These are phyloP conservation scores for Suillus subaureus DNA, from an alignment of 768 basidiomycete genomes.

Conservation along the genomic window DNA sequence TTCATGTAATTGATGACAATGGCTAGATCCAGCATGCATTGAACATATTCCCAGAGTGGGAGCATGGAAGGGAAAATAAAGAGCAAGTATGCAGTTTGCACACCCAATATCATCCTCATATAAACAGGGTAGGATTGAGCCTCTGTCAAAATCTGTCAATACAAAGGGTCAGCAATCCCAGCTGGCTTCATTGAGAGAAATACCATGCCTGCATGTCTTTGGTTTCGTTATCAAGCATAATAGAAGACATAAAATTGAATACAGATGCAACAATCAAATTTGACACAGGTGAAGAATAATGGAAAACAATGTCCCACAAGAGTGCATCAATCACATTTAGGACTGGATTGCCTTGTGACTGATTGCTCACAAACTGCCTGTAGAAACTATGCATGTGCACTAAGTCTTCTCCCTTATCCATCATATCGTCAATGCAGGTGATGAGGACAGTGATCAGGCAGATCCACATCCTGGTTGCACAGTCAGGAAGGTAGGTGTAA, in stretches of 20 bases:
- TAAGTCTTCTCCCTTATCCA: conserved; percentile 15
- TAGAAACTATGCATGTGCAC: conserved; percentile 30
- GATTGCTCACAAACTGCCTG: conserved; percentile 24
- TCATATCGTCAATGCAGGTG: background rate
- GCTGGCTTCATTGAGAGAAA: too few species aligned
- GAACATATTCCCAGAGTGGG: conserved; percentile 31
- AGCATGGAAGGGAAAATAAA: conserved; percentile 34
- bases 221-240: too few species aligned
- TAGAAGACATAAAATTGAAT: too few species aligned
- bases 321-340: conserved; percentile 31
- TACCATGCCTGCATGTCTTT: too few species aligned
- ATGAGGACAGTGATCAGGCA: background rate
- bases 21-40: conserved; percentile 32
- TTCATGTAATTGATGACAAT: background rate
- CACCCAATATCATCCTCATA: conserved; percentile 23
- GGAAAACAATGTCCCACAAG: too few species aligned
- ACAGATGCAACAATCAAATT: too few species aligned
- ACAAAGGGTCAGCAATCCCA: background rate
- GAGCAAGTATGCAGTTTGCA: conserved; percentile 28
- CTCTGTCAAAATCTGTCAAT: conserved; percentile 7
- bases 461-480: background rate
- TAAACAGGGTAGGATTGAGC: conserved; percentile 20
- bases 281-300: too few species aligned
- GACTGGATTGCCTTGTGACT: conserved; percentile 29
- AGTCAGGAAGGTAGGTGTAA: background rate